A percentile compares a stretch with the other conserved stretches of the same genome.
Evolutionary conservation across 805 yeast species (phyloP).

Genomic region (Nematodospora valgi): DNA sequence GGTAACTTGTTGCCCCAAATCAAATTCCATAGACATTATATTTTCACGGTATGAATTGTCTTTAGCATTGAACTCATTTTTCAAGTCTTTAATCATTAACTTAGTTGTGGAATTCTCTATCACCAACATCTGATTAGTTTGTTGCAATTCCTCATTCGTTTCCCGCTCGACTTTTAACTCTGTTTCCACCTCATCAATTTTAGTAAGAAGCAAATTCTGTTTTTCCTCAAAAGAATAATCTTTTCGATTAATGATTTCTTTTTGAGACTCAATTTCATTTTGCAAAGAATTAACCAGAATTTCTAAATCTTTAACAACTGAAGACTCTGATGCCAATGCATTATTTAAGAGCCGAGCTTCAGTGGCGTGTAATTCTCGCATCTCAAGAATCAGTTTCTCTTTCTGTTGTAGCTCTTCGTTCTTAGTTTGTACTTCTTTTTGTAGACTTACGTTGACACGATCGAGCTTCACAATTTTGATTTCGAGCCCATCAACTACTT

Average conservation of each 20-base stretch:
- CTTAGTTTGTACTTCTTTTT: too few species aligned
- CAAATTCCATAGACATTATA: not conserved
- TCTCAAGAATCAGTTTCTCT: not conserved
- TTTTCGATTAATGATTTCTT: not conserved
- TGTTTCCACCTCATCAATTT: not conserved
- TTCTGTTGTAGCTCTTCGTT: not conserved
- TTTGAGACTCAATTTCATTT: too few species aligned
- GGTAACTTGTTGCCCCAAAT: too few species aligned
- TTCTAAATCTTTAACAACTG: not conserved
- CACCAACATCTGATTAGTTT: too few species aligned
- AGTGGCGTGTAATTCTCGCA: too few species aligned
- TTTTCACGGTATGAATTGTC: not conserved
- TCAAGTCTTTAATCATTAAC: not conserved
- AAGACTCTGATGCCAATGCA: not conserved
- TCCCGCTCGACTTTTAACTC: not conserved
- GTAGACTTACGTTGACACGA: not conserved
- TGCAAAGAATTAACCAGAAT: not conserved
- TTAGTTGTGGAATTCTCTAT: not conserved
- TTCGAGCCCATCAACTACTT: too few species aligned
- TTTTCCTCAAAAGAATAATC: not conserved
- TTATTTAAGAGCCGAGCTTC: too few species aligned
- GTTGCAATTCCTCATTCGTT: not conserved
- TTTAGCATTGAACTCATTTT: not conserved
- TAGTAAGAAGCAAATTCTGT: not conserved
- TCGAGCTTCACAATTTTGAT: not conserved